These are phyloP conservation scores for Camellia lanceoleosa DNA, from an alignment of 148 eudicot species.

Conservation along the genomic window DNA sequence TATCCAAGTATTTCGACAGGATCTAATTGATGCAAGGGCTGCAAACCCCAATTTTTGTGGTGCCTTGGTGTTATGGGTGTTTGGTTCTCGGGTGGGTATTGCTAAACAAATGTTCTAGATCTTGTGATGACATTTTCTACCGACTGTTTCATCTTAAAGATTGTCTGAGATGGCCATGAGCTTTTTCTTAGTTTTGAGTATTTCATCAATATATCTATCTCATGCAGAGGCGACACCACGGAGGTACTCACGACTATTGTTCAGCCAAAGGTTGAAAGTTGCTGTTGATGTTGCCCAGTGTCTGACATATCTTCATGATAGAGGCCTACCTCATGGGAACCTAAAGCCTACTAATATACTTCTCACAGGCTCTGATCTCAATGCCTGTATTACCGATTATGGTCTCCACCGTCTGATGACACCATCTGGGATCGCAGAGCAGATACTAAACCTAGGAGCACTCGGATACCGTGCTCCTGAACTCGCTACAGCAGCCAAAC, in stretches of 20 bases:
- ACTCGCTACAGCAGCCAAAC: conserved; percentile 60
- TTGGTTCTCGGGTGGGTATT: not conserved
- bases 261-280: conserved; percentile 71
- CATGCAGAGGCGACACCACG: conserved; percentile 83
- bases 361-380: conserved; percentile 43
- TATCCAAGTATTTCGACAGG: not conserved
- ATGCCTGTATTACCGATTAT: conserved; percentile 58
- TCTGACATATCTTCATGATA: conserved; percentile 71
- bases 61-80: not conserved
- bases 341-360: conserved; percentile 86
- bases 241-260: conserved; percentile 65
- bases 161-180: not conserved
- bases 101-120: not conserved
- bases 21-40: not conserved
- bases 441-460: conserved; percentile 83
- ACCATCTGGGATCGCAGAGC: conserved; percentile 86
- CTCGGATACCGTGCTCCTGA: conserved; percentile 94
- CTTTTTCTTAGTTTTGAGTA: conserved; percentile 8
- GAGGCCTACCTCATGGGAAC: conserved; percentile 83
- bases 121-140: no score
- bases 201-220: not conserved
- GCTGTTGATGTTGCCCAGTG: conserved; percentile 78
- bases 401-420: conserved; percentile 92
- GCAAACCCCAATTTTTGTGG: not conserved
- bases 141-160: not conserved